Conservation (phyloP, 192 early-diverging fungal genomes). For the Phycomyces nitens region DNA sequence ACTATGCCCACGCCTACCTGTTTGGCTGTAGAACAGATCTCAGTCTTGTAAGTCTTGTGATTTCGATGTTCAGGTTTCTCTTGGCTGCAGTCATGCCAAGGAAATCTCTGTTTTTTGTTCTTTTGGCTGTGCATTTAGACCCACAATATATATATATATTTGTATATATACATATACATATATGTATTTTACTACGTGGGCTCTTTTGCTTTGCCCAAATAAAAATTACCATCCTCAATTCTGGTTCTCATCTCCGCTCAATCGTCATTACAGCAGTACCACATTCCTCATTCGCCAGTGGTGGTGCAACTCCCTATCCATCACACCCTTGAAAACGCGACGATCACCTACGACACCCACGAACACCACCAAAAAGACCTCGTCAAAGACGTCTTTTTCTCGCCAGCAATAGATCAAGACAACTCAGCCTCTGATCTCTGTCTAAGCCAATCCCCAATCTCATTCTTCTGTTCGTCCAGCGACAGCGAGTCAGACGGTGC, state of each 20-base stretch:
- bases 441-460: neutral
- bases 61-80: too few relatives aligned
- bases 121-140: too few relatives aligned
- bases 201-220: neutral
- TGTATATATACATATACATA: neutral
- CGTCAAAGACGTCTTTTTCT: conserved; percentile 43
- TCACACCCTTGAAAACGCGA: conserved; percentile 34
- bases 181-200: neutral
- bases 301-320: conserved; percentile 22
- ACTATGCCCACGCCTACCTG: too few relatives aligned
- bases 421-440: conserved; percentile 3
- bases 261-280: conserved; percentile 14
- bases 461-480: conserved; percentile 10
- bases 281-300: conserved; percentile 14
- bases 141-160: neutral
- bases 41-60: too few relatives aligned
- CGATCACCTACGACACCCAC: conserved; percentile 34
- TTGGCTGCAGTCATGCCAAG: too few relatives aligned
- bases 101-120: too few relatives aligned
- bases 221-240: neutral
- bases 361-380: conserved; percentile 24
- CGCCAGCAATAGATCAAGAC: conserved; percentile 29
- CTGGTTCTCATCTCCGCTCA: conserved; percentile 13
- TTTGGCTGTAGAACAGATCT: too few relatives aligned
- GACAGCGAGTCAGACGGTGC: conserved; percentile 20